A percentile compares a stretch with the other conserved stretches of the same genome.
These are phyloP conservation scores for Cucurbita argyrosperma DNA, from an alignment of 306 rosid species.

Conservation along the genomic window DNA sequence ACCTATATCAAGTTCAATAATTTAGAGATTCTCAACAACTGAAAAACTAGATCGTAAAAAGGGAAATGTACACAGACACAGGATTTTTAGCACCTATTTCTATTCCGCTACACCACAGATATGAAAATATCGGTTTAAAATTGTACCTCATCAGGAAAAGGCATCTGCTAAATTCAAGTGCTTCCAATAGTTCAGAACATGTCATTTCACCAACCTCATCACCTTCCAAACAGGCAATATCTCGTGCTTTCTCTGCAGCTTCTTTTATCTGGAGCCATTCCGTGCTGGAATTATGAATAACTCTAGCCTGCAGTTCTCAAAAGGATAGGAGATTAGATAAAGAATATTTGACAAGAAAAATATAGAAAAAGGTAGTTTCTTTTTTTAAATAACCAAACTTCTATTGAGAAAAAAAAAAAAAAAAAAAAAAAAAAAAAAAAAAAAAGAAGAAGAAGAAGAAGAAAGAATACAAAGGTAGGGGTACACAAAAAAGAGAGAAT, in stretches of 20 bases:
- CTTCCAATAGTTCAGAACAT: slow-evolving; percentile 86
- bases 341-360: not conserved
- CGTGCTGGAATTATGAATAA: slow-evolving; percentile 56
- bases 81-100: not conserved
- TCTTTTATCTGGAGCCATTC: slow-evolving; percentile 94
- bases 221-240: slow-evolving; percentile 45
- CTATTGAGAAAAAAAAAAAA: not conserved
- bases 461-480: too few relatives aligned
- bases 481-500: too few relatives aligned
- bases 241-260: slow-evolving; percentile 83
- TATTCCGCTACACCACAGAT: not conserved
- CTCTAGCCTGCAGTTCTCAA: slow-evolving; percentile 58
- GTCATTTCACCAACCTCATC: slow-evolving; percentile 79
- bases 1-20: not conserved
- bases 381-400: too few relatives aligned
- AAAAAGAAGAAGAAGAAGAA: too few relatives aligned
- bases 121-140: slow-evolving; percentile 6
- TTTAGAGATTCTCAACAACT: not conserved
- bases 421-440: too few relatives aligned
- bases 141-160: slow-evolving; percentile 67
- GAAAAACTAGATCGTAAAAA: not conserved
- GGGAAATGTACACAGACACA: not conserved
- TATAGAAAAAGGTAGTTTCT: not conserved
- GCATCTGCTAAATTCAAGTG: slow-evolving; percentile 92
- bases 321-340: not conserved